Evolutionary conservation across 148 eudicot genomes (phyloP), one percentile per base, ranked within the genome.

Genomic region (Pharnaceum exiguum): DNA sequence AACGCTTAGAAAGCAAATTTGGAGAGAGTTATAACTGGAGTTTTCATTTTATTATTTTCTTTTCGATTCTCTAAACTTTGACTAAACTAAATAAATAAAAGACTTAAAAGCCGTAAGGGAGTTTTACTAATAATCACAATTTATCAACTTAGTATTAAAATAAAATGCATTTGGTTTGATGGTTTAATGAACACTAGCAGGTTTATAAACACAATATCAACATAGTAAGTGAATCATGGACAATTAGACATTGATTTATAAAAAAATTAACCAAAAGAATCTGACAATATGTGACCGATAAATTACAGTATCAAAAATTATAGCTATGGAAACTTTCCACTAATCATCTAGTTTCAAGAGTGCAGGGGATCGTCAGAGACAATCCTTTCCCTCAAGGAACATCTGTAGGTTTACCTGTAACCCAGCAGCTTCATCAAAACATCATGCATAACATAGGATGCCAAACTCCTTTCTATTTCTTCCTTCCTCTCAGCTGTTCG

Each of bases 231-330:
- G 40, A 9, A 28, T 12, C 7, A 10, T 18, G 44, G 35, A 33
- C 47, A 28, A 60, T n/a, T n/a, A n/a, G n/a, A n/a, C 51, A 29
- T 33, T 29, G 27, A 51, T 8, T 42, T 43, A 40, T 36, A 42
- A 38, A 51, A 23, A 19, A 46, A 62, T 45, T 18, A 60, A 33
- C 58, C 43, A 51, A 19, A 36, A 33, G 36, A 68, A 46, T 44
- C 60, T 22, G 17, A 62, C 61, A 46, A 50, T 37, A 54, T 22
- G 18, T 27, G 31, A 37, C 27, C 39, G 42, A 37, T 26, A 39
- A 57, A 56, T 15, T 17, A 28, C 46, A 56, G 11, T 37, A 32
- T n/a, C 16, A 68, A 52, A 51, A n/a, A 13, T 9, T 36, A 38
- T 36, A 48, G 46, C 30, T 40, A 37, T 35, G 10, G 19, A 5